Evolutionary conservation across 495 filamentous ascomycete genomes (phyloP).

Genomic region (Penicillium canariense): DNA sequence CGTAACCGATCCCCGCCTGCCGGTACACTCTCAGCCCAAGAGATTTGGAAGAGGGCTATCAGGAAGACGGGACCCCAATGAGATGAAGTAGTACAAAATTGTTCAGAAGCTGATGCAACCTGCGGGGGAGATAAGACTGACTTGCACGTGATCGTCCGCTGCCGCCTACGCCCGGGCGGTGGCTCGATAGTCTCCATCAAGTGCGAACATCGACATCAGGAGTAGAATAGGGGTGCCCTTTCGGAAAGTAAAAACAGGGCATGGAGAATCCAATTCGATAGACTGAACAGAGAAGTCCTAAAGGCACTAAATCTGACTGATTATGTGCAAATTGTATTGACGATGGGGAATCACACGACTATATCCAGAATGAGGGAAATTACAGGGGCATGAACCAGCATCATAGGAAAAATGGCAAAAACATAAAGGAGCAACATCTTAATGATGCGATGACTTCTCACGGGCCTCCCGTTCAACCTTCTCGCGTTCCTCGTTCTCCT

Average conservation of each 20-base stretch:
- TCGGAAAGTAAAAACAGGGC: no score
- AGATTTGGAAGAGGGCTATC: not conserved
- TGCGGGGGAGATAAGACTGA: conserved; percentile 20
- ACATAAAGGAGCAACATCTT: conserved; percentile 5
- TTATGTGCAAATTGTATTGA: conserved; percentile 20
- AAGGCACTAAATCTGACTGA: not conserved
- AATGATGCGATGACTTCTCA: conserved; percentile 37
- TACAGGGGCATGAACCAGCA: conserved; percentile 15
- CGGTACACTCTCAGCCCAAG: not conserved
- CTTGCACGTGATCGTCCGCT: conserved; percentile 9
- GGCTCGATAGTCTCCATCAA: not conserved
- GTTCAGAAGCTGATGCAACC: conserved; percentile 1
- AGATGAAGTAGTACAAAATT: not conserved
- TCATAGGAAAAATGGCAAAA: conserved; percentile 9
- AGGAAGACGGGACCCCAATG: not conserved
- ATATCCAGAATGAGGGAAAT: conserved; percentile 24
- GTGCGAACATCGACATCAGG: not conserved
- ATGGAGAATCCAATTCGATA: no score
- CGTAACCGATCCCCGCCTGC: not conserved
- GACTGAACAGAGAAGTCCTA: not conserved
- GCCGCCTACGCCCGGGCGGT: not conserved
- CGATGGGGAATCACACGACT: conserved; percentile 32
- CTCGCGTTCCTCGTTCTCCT: conserved; percentile 75
- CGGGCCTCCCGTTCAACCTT: conserved; percentile 57
- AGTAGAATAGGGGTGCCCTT: no score